Base-by-base conservation (phyloP, 2,329 filamentous ascomycete species). In the Aspergillus japonicus region DNA sequence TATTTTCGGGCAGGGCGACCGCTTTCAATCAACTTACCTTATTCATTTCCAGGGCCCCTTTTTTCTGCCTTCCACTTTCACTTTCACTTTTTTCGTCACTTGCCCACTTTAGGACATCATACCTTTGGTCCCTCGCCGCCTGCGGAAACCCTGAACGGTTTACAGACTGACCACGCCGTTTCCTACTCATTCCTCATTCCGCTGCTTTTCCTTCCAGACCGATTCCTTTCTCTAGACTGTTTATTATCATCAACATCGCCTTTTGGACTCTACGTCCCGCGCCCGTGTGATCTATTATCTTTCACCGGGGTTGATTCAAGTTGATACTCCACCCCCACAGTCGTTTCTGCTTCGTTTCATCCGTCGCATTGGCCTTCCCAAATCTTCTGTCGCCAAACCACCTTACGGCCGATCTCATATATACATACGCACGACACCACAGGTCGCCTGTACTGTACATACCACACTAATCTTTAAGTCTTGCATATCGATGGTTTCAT, bases 291-390 rank as follows among this genome's bases (percentile, higher is more conserved):
- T 16, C 11, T 16, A 35, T 12, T 16, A 35, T 16, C 14, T 16
- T 35, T 35, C 33, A 35, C 52, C 24, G 29, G 24, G 47, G 24
- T 47, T 48, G 12, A 47, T 21, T 23, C 11, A 47, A 23, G 42
- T 55, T 55, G 53, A 16, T 31, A 47, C 53, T 48, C n/a, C 44
- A 19, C 39, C 56, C 42, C 50, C 50, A 58, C 50, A 54, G 56
- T 58, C 50, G 31, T 58, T 58, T 58, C 50, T 35, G 50, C 47
- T 21, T 57, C 31, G 26, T 52, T 47, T 57, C 48, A 53, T 23
- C 44, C 42, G 21, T 54, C 42, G 42, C 39, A 47, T 55, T 55
- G 26, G 42, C 53, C 16, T 21, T 31, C 14, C 48, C 23, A 16
- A 12, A 12, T 35, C 33, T 35, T 35, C 26, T 8, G 33, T 35